Base-by-base conservation (phyloP, 192 early-diverging fungal species). In the Coemansia sp. region DNA sequence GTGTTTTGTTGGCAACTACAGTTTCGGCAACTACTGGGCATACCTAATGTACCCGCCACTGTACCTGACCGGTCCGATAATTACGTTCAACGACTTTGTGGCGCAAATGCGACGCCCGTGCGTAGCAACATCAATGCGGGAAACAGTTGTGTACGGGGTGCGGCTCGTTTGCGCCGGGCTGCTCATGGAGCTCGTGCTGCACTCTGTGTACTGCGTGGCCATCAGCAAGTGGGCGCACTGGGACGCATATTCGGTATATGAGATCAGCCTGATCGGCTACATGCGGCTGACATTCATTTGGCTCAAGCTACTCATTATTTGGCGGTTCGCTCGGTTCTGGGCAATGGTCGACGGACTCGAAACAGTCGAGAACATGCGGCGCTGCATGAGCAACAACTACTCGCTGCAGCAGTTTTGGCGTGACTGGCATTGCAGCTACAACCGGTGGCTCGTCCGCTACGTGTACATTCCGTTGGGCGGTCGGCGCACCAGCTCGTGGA, bases 301-400 rank as follows among this genome's bases (percentile, higher is more conserved):
- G 95, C 85, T 98, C 36, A 97, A 94, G 86, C 74, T 98, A 14
- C 77, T 96, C 62, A 89, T 98, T 31, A 95, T 95, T 54, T 98
- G 97, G 97, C 84, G 97, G 36, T 98, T 96, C 78, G 97, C 96
- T 73, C 84, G 97, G 36, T 83, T 98, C 53, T 98, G 97, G 97
- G 94, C 93, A 0, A 72, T 98, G 74, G 71, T 84, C n/a, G 97
- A 98, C 71, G 92, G 93, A 5, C 78, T 98, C 25, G 89, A 91
- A 40, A 87, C 89, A 2, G 78, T 87, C 9, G 97, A 99, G 68
- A 99, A 99, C 71, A 98, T 99, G 94, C 86, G 88, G 3, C 88
- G 95, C 5, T 99, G 95, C 69, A 96, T 98, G 88, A 86, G 84
- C 70, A 94, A 96, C 82, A 95, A 98, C 76, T 99, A 96, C 78